Conservation (phyloP, 176 grass and related monocot species). For the Oropetium thomaeum region DNA sequence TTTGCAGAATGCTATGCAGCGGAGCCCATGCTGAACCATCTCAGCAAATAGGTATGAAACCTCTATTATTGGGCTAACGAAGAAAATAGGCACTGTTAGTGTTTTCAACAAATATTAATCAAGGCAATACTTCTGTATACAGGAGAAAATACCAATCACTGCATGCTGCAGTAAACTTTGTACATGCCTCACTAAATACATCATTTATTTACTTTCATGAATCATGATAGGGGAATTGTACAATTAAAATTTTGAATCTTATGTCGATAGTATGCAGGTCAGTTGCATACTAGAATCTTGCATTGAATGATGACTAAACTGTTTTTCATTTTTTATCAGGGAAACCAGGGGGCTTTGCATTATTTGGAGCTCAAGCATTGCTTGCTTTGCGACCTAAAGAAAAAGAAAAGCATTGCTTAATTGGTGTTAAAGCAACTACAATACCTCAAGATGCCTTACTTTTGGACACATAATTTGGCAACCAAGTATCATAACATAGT, state of each 20-base stretch:
- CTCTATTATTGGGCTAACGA: conserved; percentile 75
- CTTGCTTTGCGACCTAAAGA: conserved; percentile 20
- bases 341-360: neutral
- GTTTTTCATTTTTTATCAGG: neutral
- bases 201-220: neutral
- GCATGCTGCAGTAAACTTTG: conserved; percentile 7
- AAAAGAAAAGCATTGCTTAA: too few species aligned
- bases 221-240: neutral
- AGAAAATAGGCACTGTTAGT: conserved; percentile 24
- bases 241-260: neutral
- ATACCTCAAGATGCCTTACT: neutral
- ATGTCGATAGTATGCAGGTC: neutral
- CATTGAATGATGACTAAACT: conserved; percentile 4
- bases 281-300: neutral
- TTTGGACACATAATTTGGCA: neutral
- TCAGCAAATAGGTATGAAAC: conserved; percentile 57
- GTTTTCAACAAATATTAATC: neutral
- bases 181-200: neutral
- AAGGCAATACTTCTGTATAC: conserved; percentile 1
- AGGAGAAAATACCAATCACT: conserved; percentile 15
- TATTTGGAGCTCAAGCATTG: neutral
- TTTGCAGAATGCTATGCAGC: conserved; percentile 82
- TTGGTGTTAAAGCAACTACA: conserved; percentile 1
- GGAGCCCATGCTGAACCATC: conserved; percentile 71
- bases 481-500: neutral